phyloP scores from a whole-genome alignment of 306 rosid genomes.

The Cucurbita pepo region DNA sequence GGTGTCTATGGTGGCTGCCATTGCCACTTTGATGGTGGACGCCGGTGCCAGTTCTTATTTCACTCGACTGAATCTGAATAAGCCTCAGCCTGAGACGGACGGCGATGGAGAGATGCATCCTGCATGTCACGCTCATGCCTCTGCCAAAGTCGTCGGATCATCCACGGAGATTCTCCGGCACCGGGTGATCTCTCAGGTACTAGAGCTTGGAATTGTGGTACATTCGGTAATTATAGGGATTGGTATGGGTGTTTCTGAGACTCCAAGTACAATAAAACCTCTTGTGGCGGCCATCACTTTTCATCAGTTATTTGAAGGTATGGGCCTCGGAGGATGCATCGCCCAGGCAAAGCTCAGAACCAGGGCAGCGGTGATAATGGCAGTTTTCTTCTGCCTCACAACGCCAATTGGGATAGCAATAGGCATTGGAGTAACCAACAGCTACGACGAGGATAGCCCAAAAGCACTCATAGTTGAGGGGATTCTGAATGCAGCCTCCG shows the following conservation, averaged over 20 bases:
- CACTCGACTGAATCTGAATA: conserved; percentile 6
- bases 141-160: background rate
- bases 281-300: conserved; percentile 57
- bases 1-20: conserved; percentile 67
- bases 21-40: conserved; percentile 64
- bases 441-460: conserved; percentile 29
- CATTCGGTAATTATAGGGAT: conserved; percentile 75
- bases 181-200: conserved; percentile 58
- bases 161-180: conserved; percentile 44
- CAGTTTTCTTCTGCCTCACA: conserved; percentile 45
- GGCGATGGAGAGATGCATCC: background rate
- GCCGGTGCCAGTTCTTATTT: conserved; percentile 53
- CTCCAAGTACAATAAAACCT: conserved; percentile 48
- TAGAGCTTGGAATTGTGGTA: conserved; percentile 72
- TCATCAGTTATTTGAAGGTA: conserved; percentile 84
- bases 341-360: conserved; percentile 58
- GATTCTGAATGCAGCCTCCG: conserved; percentile 41
- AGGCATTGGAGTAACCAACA: conserved; percentile 38
- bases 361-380: conserved; percentile 35
- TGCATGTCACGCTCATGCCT: conserved; percentile 41
- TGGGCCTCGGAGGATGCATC: conserved; percentile 83
- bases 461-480: conserved; percentile 51
- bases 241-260: conserved; percentile 59
- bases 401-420: conserved; percentile 55
- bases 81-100: background rate